Evolutionary conservation across 1,139 yeast genomes (phyloP).

Genomic region (Magnusiomyces suaveolens): DNA sequence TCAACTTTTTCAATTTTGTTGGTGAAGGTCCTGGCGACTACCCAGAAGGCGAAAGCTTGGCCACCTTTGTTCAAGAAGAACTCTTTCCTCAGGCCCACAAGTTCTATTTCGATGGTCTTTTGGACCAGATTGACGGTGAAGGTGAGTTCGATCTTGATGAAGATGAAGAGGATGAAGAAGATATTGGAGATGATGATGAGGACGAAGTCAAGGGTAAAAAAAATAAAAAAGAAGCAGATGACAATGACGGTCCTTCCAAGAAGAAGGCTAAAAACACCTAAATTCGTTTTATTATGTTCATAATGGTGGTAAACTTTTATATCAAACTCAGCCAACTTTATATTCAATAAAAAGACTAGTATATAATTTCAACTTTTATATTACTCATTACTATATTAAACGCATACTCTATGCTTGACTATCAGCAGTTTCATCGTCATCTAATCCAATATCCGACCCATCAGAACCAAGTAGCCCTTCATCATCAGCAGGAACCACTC

Average conservation of each 20-base stretch:
- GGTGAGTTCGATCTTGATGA: conserved; percentile 22
- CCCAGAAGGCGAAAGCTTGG: conserved; percentile 31
- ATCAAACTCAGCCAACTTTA: no score
- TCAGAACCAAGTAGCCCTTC: conserved; percentile 13
- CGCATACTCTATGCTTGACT: neutral
- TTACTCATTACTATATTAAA: no score
- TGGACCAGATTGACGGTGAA: conserved; percentile 19
- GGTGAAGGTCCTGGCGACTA: conserved; percentile 31
- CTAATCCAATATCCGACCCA: conserved; percentile 1
- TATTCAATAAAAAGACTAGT: no score
- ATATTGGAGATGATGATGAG: conserved; percentile 25
- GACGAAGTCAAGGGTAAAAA: conserved; percentile 17
- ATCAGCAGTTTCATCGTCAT: conserved; percentile 1
- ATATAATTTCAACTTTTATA: no score
- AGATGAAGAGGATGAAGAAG: conserved; percentile 22
- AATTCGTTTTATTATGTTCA: neutral
- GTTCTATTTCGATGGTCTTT: conserved; percentile 24
- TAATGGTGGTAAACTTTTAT: no score
- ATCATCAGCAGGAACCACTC: conserved; percentile 14
- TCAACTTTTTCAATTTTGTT: conserved; percentile 31
- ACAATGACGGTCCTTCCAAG: conserved; percentile 2
- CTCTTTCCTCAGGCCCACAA: conserved; percentile 35
- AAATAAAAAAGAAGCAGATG: conserved; percentile 16
- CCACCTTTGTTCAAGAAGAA: conserved; percentile 32
- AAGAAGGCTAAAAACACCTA: conserved; percentile 1